Conservation (phyloP, 108 stramenopile genomes). For the Mediolabrus comicus region DNA sequence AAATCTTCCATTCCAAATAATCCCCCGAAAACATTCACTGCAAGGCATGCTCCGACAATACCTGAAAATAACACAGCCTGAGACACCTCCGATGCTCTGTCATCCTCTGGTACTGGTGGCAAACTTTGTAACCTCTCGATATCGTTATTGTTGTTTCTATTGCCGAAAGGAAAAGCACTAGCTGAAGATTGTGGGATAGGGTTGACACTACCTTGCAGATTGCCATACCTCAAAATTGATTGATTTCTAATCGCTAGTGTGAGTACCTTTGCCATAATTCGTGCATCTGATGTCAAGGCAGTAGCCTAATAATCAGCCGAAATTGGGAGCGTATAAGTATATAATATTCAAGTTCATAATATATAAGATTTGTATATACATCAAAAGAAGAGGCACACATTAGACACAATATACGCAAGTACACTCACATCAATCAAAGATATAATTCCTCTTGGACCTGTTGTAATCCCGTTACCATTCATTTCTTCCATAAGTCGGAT, state of each 20-base stretch:
- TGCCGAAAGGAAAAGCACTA: conserved; percentile 36
- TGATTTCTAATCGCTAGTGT: conserved; percentile 58
- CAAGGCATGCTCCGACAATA: conserved; percentile 71
- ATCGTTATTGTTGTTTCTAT: conserved; percentile 49
- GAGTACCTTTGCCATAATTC: conserved; percentile 61
- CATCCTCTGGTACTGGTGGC: conserved; percentile 74
- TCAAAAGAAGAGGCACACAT: background rate
- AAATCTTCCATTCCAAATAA: conserved; percentile 55
- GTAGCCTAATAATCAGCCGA: conserved; percentile 47
- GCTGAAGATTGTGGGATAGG: conserved; percentile 48
- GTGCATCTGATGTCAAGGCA: conserved; percentile 68
- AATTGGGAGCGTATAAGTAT: background rate
- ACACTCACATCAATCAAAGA: conserved; percentile 81
- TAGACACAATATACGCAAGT: background rate
- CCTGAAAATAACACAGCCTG: conserved; percentile 63
- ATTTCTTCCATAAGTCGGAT: conserved; percentile 77
- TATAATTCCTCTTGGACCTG: conserved; percentile 67
- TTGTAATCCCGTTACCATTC: conserved; percentile 64
- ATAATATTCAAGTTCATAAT: background rate
- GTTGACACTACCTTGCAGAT: conserved; percentile 51
- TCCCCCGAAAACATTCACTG: conserved; percentile 60
- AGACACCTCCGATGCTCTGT: conserved; percentile 77
- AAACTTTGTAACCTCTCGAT: conserved; percentile 53
- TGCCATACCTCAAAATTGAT: conserved; percentile 61
- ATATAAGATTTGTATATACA: no score